Evolutionary conservation across 495 filamentous ascomycete species (phyloP).

Genomic region (Monascus purpureus): DNA sequence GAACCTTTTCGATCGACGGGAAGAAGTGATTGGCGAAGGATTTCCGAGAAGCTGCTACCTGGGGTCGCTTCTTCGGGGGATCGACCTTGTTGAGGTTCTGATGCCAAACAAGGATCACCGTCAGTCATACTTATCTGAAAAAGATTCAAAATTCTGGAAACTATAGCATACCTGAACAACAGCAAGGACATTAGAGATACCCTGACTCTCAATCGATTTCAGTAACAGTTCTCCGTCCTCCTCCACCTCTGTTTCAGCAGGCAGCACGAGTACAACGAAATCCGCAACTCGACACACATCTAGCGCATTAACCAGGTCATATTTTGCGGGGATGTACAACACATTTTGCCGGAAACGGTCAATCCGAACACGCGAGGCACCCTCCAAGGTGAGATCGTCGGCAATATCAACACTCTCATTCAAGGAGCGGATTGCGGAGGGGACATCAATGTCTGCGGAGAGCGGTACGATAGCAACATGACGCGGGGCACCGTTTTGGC

Average conservation of each 20-base stretch:
- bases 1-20: constrained; percentile 73
- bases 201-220: constrained; percentile 79
- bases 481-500: constrained; percentile 71
- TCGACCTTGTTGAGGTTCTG: constrained; percentile 57
- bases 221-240: constrained; percentile 67
- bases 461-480: constrained; percentile 87
- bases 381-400: constrained; percentile 45
- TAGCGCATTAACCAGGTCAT: constrained; percentile 58
- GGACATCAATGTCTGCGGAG: constrained; percentile 52
- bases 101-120: neutral
- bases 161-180: constrained; percentile 55
- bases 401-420: constrained; percentile 69
- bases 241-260: constrained; percentile 69
- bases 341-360: constrained; percentile 89
- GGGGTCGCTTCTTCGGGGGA: constrained; percentile 58
- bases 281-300: constrained; percentile 84
- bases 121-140: too few relatives aligned
- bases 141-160: too few relatives aligned
- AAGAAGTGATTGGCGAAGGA: constrained; percentile 91
- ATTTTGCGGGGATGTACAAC: constrained; percentile 59
- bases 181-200: constrained; percentile 72
- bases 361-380: constrained; percentile 48
- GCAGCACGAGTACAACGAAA: constrained; percentile 74
- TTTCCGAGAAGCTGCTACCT: constrained; percentile 66
- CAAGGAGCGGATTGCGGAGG: constrained; percentile 51